Evolutionary conservation across 2,329 filamentous ascomycete species (phyloP), one percentile per base, ranked within the genome.

Genomic region (Apiospora pterosperma): DNA sequence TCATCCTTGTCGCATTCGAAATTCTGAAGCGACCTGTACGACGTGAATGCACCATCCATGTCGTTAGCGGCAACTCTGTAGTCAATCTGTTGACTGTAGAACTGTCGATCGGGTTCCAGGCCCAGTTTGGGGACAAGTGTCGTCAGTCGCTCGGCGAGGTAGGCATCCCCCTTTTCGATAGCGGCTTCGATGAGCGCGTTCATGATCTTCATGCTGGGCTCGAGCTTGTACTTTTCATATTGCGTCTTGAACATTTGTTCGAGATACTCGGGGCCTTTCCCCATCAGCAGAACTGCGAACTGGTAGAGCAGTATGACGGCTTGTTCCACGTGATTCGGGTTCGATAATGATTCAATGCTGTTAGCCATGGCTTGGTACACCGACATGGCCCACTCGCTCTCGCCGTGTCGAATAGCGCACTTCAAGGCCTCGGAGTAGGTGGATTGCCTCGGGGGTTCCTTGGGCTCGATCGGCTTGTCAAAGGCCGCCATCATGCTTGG

Each of bases 131-230:
- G 75, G 2, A 89, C 88, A 12, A 97, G 78, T 1, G 85, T 79
- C 59, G 93, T 82, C 67, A 94, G 91, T 14, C 92, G 85, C 73
- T 94, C 89, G 5, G 92, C 92, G 58, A 92, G 80, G 69, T 91
- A 88, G 0, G 88, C 83, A 70, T 96, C 89, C 12, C 89, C 82
- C 63, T 85, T 84, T n/a, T 86, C 85, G 68, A 90, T 89, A 11
- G 92, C 92, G 64, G 89, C 88, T 62, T 87, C 84, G 21, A 98
- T 84, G 31, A 98, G 82, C 6, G 82, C 80, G 72, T 98, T 97
- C 71, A 98, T 88, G 6, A 91, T 93, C 3, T 84, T 78, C 7
- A 88, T 88, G 63, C 92, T 89, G 0, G 93, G 87, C 7, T 80
- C 76, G 3, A 84, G 69, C 19, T 79, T 78, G 64, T 81, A 74